Conservation (phyloP, 2,329 filamentous ascomycete species). For the Neospermospora avenae region DNA sequence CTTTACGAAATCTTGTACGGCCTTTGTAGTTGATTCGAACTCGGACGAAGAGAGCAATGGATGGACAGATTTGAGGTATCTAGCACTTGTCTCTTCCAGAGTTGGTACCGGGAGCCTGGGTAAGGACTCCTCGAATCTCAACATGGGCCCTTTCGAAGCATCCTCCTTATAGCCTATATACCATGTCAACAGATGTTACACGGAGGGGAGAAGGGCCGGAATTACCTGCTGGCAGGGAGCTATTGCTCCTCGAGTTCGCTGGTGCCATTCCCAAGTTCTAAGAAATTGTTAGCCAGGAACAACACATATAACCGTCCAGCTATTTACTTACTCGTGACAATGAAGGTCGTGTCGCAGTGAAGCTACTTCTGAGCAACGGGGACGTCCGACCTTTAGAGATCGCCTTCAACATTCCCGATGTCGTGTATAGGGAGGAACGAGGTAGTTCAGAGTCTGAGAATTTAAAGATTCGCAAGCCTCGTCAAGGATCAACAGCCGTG, state of each 20-base stretch:
- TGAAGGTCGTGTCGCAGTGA: constrained; percentile 27
- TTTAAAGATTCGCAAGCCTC: constrained; percentile 13
- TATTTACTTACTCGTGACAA: constrained; percentile 27
- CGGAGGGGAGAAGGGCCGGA: constrained; percentile 10
- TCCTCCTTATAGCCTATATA: constrained; percentile 73
- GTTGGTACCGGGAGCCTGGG: constrained; percentile 75
- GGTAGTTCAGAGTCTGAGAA: not conserved
- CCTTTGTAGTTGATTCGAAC: constrained; percentile 71
- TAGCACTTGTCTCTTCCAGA: constrained; percentile 75
- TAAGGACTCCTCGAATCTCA: constrained; percentile 83
- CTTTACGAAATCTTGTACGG: constrained; percentile 82
- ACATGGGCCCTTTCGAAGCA: constrained; percentile 72
- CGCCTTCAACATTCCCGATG: constrained; percentile 36
- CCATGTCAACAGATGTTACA: constrained; percentile 14
- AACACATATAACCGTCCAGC: not conserved
- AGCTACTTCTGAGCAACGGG: constrained; percentile 32
- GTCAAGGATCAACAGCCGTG: constrained; percentile 1
- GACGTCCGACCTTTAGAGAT: constrained; percentile 33
- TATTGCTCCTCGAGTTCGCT: constrained; percentile 51
- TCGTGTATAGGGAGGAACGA: constrained; percentile 14
- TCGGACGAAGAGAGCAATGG: constrained; percentile 68
- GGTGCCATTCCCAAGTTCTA: constrained; percentile 47
- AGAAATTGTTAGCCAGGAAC: constrained; percentile 18
- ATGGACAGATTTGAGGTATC: constrained; percentile 77
- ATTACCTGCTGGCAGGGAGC: constrained; percentile 54